Percentiles rank a stretch among this genome's conserved stretches.
These are phyloP conservation scores for Gossypium anomalum DNA, from an alignment of 345 rosid genomes.

Conservation along the genomic window DNA sequence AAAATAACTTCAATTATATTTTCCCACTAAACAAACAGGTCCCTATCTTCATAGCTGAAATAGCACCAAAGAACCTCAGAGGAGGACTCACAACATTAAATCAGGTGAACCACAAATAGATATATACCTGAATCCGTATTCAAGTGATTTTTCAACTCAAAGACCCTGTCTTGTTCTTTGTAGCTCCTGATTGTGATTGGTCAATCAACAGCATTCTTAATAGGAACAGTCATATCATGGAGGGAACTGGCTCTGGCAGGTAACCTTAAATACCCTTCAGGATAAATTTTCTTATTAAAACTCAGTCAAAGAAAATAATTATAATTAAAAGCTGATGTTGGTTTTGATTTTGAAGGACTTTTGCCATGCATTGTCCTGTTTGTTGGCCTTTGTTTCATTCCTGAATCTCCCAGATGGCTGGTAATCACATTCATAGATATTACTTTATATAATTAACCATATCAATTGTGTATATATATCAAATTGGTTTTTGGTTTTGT, in stretches of 20 bases:
- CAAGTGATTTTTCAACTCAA: neutral
- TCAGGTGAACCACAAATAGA: constrained; percentile 31
- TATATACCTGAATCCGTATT: no score
- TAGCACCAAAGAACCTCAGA: constrained; percentile 82
- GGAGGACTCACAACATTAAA: constrained; percentile 87
- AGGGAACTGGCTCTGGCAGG: constrained; percentile 75
- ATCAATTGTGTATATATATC: no score
- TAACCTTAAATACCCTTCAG: constrained; percentile 21
- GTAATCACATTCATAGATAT: constrained; percentile 30
- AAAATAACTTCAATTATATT: neutral
- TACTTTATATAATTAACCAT: neutral
- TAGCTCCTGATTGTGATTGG: constrained; percentile 81
- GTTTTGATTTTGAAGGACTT: constrained; percentile 44
- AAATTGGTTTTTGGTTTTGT: constrained; percentile 5
- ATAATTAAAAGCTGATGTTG: constrained; percentile 5
- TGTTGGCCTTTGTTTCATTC: constrained; percentile 63
- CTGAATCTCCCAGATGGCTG: constrained; percentile 96
- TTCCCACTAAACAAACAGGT: constrained; percentile 38
- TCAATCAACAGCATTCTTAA: constrained; percentile 54
- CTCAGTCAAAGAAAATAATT: neutral
- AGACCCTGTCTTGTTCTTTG: constrained; percentile 11
- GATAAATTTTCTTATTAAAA: neutral
- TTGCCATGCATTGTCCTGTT: constrained; percentile 68
- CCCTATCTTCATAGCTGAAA: constrained; percentile 85
- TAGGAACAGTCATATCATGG: constrained; percentile 72